Base-by-base conservation (phyloP, 2,329 filamentous ascomycete genomes). In the Diaporthe velutina region DNA sequence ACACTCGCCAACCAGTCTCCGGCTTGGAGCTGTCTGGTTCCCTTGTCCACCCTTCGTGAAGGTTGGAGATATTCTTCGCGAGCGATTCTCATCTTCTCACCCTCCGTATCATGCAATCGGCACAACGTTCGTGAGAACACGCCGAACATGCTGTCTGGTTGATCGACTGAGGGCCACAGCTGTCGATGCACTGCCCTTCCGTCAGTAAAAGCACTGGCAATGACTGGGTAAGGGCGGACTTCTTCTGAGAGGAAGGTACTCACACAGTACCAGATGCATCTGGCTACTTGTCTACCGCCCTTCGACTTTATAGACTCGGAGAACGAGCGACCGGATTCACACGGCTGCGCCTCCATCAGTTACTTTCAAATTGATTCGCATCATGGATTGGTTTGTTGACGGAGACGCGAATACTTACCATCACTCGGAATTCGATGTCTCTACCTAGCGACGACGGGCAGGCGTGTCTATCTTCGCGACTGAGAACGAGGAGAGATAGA, bases 261-360 rank as follows among this genome's bases (percentile, higher is more conserved):
- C 19, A 70, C 67, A 35, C 67, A 70, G 12, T 58, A 70, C 67
- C 67, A 70, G 4, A 13, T 48, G 4, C 25, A 58, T 1, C 52
- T 42, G n/a, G 50, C 64, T 19, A 40, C 45, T 10, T n/a, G 30
- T 13, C 50, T 70, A 1, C 15, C 9, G 9, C 55, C 55, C 33
- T 55, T 70, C 1, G 45, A 38, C 4, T 22, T 70, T 10, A 35
- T 55, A 15, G 22, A 25, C n/a, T n/a, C n/a, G n/a, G n/a, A n/a
- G n/a, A n/a, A n/a, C n/a, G n/a, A n/a, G n/a, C n/a, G n/a, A n/a
- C n/a, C n/a, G n/a, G n/a, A n/a, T n/a, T n/a, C n/a, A n/a, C 7
- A 67, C 12, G 48, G 15, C 66, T 54, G 33, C 33, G 22, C 25
- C 19, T 22, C 13, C 22, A 2, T 61, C 35, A 61, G 54, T 33